phyloP scores from a whole-genome alignment of 2,329 filamentous ascomycete species.

The Ilyonectria mors-panacis region DNA sequence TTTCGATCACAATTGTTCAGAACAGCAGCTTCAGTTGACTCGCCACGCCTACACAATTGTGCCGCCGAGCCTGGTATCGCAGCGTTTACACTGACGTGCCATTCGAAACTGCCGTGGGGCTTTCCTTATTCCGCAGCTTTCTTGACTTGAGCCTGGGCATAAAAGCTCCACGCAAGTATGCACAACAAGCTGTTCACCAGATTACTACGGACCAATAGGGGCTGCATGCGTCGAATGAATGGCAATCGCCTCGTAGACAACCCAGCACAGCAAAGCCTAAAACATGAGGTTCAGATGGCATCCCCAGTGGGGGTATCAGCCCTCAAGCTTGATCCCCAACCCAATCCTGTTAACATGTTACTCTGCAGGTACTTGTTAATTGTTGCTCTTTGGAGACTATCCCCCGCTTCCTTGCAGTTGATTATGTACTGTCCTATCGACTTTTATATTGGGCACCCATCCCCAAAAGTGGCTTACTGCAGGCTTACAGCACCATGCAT shows the following conservation, averaged over 20 bases:
- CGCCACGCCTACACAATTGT: background rate
- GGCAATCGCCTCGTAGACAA: background rate
- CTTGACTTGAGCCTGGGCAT: background rate
- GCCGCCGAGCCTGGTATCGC: too few species aligned
- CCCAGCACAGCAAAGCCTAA: background rate
- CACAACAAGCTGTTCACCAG: too few species aligned
- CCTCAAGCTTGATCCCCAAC: background rate
- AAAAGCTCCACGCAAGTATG: background rate
- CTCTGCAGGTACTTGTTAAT: background rate
- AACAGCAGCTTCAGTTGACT: background rate
- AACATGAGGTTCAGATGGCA: background rate
- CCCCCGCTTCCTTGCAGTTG: background rate
- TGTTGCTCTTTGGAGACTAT: too few species aligned
- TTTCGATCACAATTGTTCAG: background rate
- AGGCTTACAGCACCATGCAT: background rate
- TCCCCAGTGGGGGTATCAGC: too few species aligned
- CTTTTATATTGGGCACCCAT: background rate
- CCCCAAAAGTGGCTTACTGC: background rate
- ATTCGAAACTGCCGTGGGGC: background rate
- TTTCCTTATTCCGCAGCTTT: background rate
- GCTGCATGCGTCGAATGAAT: background rate
- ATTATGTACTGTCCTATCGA: background rate
- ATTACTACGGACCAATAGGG: background rate
- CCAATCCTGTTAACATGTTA: background rate
- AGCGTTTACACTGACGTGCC: background rate